Base-by-base conservation (phyloP, 2,329 filamentous ascomycete species). In the Simplicillium sp. region DNA sequence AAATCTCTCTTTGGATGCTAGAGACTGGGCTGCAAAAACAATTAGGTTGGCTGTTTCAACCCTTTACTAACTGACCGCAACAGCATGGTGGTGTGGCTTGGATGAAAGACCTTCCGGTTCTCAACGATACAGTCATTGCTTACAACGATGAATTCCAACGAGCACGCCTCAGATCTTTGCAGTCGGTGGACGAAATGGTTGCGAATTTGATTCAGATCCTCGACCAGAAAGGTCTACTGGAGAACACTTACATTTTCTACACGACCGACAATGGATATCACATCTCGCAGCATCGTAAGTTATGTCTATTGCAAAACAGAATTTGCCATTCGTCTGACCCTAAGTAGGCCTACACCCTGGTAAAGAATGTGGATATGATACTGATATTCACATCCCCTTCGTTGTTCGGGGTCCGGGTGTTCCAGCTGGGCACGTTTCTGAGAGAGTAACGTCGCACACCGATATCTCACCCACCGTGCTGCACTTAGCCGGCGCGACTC, bases 381-480 rank as follows among this genome's bases (percentile, higher is more conserved):
- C 68, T 37, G 71, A 75, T 44, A 68, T 75, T 34, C 65, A 70
- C 2, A 63, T 75, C 3, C 71, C 71, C 0, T 48, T 74, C n/a
- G 60, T 69, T 17, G 59, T 74, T 15, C 63, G 70, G 3, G 71
- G 71, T 0, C 71, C 71, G 0, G 66, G 67, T 1, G 50, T 75
- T 3, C 52, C 63, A 0, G 53, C 57, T 29, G 61, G 62, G 2
- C 39, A 52, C 6, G 55, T 53, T 0, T 53, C 62, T 11, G 53
- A 64, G 18, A 52, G 57, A 1, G 65, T 70, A 2, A 72, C 67
- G 1, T 66, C 68, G 0, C 71, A 78, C 40, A 69, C 71, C 3
- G 74, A 78, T 45, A 55, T 79, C 7, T 71, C 68, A 1, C 73
- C 73, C 0, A 78, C 74, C 0, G 59, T 79, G 29, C 64, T 78